phyloP scores from a whole-genome alignment of 768 basidiomycete species.

The Ramaria rubella region DNA sequence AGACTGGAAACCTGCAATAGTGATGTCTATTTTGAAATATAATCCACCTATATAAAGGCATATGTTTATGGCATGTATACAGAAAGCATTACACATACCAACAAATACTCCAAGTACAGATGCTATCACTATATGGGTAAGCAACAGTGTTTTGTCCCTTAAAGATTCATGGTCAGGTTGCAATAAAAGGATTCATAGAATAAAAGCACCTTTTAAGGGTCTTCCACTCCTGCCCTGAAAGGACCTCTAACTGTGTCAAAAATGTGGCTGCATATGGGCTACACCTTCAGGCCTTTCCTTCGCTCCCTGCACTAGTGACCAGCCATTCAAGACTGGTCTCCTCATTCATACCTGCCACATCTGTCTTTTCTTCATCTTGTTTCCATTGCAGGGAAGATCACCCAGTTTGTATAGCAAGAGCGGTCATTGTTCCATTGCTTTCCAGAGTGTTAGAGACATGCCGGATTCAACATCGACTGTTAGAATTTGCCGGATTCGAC shows the following conservation, averaged over 20 bases:
- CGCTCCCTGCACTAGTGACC: slow-evolving; percentile 13
- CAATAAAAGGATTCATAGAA: neutral
- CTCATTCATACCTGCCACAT: neutral
- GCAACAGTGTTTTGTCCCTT: slow-evolving; percentile 76
- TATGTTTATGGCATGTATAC: neutral
- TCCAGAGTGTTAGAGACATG: no score
- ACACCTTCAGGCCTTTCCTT: slow-evolving; percentile 11
- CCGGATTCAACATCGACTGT: no score
- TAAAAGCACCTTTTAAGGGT: slow-evolving; percentile 55
- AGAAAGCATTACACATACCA: slow-evolving; percentile 37
- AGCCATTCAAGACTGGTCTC: slow-evolving; percentile 3
- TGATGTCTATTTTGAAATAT: slow-evolving; percentile 72
- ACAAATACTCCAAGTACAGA: slow-evolving; percentile 79
- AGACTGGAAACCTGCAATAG: slow-evolving; percentile 90
- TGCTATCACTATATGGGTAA: slow-evolving; percentile 69
- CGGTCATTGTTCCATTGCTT: neutral
- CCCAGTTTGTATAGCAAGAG: neutral
- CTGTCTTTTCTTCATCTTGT: slow-evolving; percentile 11
- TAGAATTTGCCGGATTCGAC: no score
- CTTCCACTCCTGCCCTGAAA: slow-evolving; percentile 83
- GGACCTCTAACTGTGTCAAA: slow-evolving; percentile 80
- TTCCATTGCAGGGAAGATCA: neutral
- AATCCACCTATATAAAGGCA: slow-evolving; percentile 53
- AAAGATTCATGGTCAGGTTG: neutral
- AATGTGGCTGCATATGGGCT: slow-evolving; percentile 64